Base-by-base conservation (phyloP, 1,284 basidiomycete genomes). In the Tilletia horrida region DNA sequence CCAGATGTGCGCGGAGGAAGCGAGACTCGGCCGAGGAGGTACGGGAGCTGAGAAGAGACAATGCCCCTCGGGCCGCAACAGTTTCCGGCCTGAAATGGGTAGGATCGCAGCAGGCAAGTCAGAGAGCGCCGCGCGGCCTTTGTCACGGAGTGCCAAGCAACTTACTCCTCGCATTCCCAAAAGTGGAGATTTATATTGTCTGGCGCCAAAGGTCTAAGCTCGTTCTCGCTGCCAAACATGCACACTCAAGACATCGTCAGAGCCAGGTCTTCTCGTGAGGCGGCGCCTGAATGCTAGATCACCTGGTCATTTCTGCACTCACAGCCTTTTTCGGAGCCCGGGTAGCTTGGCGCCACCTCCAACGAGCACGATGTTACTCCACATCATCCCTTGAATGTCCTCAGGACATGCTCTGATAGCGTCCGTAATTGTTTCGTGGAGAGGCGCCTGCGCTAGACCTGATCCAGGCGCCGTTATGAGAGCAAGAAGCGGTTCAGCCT, bases 291-390 rank as follows among this genome's bases (percentile, higher is more conserved):
- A 4, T 40, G 4, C 35, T 11, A 11, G 4, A 4, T 40, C 35
- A 11, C 35, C 11, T 40, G 4, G 11, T 40, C 35, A 11, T 21
- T 66, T 23, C 9, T 11, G 2, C 1, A 81, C 84, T 75, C 67
- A 85, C 91, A 97, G 82, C 82, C 94, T 84, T 64, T 86, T 83
- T 25, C 86, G 86, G 73, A 97, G 88, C 2, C 89, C 90, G 57
- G 88, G 85, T 71, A 93, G 87, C 73, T 87, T 87, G 2, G 88
- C 87, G 77, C 88, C 89, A 7, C 93, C 94, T 63, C 94, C 94
- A 72, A 93, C 87, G 68, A 96, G 83, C 4, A 91, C 89, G 71
- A 97, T 92, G 81, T 97, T 92, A 45, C 88, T 88, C 93, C 93
- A 97, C 82, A 93, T 93, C 88, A 96, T 88, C 29, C 91, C 92